phyloP scores from a whole-genome alignment of 192 early-diverging fungal species.

The Dissophora ornata region DNA sequence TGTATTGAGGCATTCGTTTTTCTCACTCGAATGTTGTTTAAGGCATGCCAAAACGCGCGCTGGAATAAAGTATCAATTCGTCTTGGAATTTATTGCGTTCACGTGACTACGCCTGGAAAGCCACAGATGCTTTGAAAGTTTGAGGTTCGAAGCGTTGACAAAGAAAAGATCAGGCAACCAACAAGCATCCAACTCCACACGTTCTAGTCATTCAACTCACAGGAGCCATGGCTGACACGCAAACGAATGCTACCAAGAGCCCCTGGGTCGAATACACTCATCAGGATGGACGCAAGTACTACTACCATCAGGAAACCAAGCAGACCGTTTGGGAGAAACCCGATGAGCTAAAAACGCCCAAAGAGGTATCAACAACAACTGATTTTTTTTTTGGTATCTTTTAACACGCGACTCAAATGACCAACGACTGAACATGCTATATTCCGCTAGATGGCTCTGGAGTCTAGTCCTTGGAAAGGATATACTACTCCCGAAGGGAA shows the following conservation, averaged over 20 bases:
- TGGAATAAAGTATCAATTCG: too few relatives aligned
- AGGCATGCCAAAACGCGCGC: too few relatives aligned
- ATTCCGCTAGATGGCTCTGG: conserved; percentile 60
- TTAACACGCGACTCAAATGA: not conserved
- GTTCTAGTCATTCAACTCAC: too few relatives aligned
- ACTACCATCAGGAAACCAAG: conserved; percentile 81
- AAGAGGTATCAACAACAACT: conserved; percentile 56
- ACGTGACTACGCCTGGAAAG: not conserved
- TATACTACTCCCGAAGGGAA: conserved; percentile 80
- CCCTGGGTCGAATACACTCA: conserved; percentile 83
- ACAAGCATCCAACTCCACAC: not conserved
- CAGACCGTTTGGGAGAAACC: conserved; percentile 95
- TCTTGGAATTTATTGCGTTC: not conserved
- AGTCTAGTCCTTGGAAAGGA: conserved; percentile 84
- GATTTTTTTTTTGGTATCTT: not conserved
- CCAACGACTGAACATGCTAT: not conserved
- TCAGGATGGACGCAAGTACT: conserved; percentile 89
- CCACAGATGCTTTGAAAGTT: too few relatives aligned
- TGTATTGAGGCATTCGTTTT: conserved; percentile 24
- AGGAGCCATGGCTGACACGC: conserved; percentile 15
- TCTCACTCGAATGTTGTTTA: too few relatives aligned
- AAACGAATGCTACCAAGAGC: conserved; percentile 11
- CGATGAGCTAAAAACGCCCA: conserved; percentile 85
- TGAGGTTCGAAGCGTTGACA: too few relatives aligned
- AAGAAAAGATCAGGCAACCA: conserved; percentile 12